Conservation (phyloP, 208 protist species). For the Acanthamoeba sp. region DNA sequence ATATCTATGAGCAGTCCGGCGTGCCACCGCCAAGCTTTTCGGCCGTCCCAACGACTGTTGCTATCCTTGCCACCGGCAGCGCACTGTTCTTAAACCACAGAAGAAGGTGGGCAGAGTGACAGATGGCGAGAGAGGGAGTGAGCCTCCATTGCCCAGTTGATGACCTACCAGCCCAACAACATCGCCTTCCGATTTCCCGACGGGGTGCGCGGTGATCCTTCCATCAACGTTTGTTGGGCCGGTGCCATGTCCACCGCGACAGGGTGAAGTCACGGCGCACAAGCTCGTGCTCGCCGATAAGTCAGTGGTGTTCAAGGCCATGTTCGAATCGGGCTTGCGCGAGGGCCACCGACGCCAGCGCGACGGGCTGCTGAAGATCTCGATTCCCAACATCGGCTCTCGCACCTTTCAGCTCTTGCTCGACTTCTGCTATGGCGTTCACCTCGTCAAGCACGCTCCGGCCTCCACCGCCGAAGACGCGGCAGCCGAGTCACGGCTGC, state of each 20-base stretch:
- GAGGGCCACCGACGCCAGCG: no score
- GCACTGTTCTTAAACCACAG: no score
- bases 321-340: slow-evolving; percentile 22
- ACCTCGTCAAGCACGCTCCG: background rate
- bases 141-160: background rate
- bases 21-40: background rate
- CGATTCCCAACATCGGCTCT: background rate
- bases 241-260: background rate
- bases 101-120: no score
- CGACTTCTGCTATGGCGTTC: slow-evolving; percentile 20
- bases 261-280: background rate
- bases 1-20: slow-evolving; percentile 1
- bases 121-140: no score
- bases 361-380: background rate
- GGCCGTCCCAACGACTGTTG: background rate
- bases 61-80: no score
- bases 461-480: no score
- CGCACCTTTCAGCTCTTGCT: background rate
- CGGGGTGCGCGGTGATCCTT: background rate
- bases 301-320: slow-evolving; percentile 24
- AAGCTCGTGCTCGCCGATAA: background rate
- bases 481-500: no score
- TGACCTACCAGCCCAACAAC: background rate
- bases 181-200: background rate
- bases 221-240: no score